Percentiles rank a stretch among this genome's conserved stretches.
These are phyloP conservation scores for Candida sithepensis DNA, from an alignment of 805 yeast species.

Conservation along the genomic window DNA sequence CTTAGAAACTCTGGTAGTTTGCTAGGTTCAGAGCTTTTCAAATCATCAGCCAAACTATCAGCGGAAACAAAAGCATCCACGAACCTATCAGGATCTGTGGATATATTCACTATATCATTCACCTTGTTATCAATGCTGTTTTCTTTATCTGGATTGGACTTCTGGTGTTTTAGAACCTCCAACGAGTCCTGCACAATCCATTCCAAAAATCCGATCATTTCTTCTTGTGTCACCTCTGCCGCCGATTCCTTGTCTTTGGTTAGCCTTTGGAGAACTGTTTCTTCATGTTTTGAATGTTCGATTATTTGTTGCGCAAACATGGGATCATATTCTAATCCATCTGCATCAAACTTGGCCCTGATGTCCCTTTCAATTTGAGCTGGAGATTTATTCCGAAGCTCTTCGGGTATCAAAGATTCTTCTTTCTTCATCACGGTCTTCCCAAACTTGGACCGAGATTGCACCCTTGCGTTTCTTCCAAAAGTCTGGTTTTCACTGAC, in stretches of 20 bases:
- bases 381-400: slow-evolving; percentile 18
- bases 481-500: background rate
- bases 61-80: slow-evolving; percentile 21
- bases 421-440: background rate
- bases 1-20: slow-evolving; percentile 23
- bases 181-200: slow-evolving; percentile 27
- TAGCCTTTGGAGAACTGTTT: slow-evolving; percentile 11
- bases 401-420: slow-evolving; percentile 1
- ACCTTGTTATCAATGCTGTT: slow-evolving; percentile 9
- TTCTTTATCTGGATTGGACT: slow-evolving; percentile 1
- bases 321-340: slow-evolving; percentile 29
- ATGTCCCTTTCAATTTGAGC: slow-evolving; percentile 26
- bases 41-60: slow-evolving; percentile 17
- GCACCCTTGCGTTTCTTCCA: background rate
- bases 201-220: slow-evolving; percentile 22
- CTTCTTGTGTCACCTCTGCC: slow-evolving; percentile 16
- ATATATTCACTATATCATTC: slow-evolving; percentile 12
- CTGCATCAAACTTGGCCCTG: slow-evolving; percentile 19
- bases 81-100: slow-evolving; percentile 17
- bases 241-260: slow-evolving; percentile 12
- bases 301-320: slow-evolving; percentile 27
- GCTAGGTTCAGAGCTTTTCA: slow-evolving; percentile 20
- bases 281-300: slow-evolving; percentile 21
- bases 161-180: slow-evolving; percentile 13
- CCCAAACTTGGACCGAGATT: background rate